These are phyloP conservation scores for Xylariaceae sp. DNA, from an alignment of 2,329 filamentous ascomycete species.

Conservation along the genomic window DNA sequence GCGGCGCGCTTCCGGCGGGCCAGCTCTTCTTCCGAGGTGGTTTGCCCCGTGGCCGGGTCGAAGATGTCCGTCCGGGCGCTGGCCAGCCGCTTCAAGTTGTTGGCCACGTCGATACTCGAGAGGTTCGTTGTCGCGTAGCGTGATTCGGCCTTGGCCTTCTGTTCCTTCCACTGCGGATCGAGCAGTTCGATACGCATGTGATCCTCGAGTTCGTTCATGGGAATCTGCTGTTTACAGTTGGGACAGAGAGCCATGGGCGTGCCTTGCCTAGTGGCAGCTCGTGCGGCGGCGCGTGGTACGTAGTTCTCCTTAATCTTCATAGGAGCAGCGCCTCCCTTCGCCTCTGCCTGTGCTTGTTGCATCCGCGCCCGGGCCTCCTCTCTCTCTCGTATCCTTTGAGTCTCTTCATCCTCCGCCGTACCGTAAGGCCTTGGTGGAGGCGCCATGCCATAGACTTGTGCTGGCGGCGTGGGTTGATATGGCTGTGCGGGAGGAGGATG, in stretches of 20 bases:
- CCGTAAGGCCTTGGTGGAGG: constrained; percentile 31
- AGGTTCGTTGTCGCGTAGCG: constrained; percentile 82
- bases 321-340: constrained; percentile 59
- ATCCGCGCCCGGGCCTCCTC: constrained; percentile 56
- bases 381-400: constrained; percentile 57
- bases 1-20: constrained; percentile 73
- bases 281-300: constrained; percentile 74
- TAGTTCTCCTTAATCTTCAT: constrained; percentile 95
- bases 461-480: constrained; percentile 33
- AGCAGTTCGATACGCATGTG: constrained; percentile 94
- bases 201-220: constrained; percentile 78
- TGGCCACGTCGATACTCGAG: constrained; percentile 79
- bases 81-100: constrained; percentile 91
- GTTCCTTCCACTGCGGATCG: constrained; percentile 93
- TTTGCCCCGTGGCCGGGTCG: constrained; percentile 64
- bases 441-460: constrained; percentile 30
- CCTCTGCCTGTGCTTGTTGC: constrained; percentile 73
- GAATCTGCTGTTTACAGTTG: constrained; percentile 88
- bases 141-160: constrained; percentile 81
- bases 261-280: constrained; percentile 60
- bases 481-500: constrained; percentile 38
- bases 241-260: constrained; percentile 73
- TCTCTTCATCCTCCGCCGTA: constrained; percentile 56
- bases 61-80: constrained; percentile 86
- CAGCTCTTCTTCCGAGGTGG: constrained; percentile 66